Evolutionary conservation across 768 basidiomycete species (phyloP), one percentile per base, ranked within the genome.

Genomic region (Hysterangium stoloniferum): DNA sequence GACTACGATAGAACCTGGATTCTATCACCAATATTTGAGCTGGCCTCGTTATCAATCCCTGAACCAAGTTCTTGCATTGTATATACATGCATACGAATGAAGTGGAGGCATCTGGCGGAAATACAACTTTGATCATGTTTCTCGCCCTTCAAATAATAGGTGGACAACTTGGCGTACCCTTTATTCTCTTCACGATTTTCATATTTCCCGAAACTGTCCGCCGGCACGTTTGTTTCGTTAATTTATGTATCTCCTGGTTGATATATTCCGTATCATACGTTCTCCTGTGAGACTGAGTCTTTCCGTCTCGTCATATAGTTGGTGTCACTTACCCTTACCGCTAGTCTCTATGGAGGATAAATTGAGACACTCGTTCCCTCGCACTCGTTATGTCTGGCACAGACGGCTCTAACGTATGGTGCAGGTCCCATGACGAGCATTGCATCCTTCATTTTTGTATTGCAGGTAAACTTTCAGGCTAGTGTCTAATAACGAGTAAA

Each of bases 171-270:
- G 9, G 33, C 33, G 17, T 50, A 27, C 12, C 17, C 1, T 15
- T 50, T 25, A 25, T 50, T 1, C 15, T 50, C 19, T 40, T 27
- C 4, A 40, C 48, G 15, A 12, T 28, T 6, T 27, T 50, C 6
- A 17, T 20, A 4, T 50, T 38, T 1, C 29, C 8, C 19, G 4
- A 50, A 25, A 50, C n/a, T n/a, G n/a, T 50, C 48, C 22, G 13
- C 4, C 38, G 48, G 3, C 37, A 50, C 41, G 25, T 38, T 27
- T 19, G 17, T 7, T 50, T 50, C 31, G n/a, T 50, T 24, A 50
- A 41, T 31, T 42, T 50, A 15, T 31, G 28, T 15, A 27, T 42
- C 12, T 32, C 48, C 6, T 40, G 35, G 48, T 17, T 50, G 6
- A 22, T 50, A 17, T 50, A 25, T 25, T 5, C 48, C 6, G 4